Evolutionary conservation across 306 rosid genomes (phyloP).

Genomic region (Gastrolobium bilobum): DNA sequence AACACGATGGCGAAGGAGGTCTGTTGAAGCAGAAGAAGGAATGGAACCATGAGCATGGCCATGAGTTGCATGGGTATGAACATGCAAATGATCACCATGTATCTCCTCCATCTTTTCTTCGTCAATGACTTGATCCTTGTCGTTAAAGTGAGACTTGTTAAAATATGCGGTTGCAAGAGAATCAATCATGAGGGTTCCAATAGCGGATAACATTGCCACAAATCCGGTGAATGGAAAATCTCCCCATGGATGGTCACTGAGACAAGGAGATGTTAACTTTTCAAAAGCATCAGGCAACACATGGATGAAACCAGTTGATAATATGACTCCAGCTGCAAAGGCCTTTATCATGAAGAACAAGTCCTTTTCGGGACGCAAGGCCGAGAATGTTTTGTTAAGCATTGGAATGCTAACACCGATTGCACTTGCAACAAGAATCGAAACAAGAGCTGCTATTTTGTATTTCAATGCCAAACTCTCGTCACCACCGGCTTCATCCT

Average conservation of each 20-base stretch:
- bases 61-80: slow-evolving; percentile 74
- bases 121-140: background rate
- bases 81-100: slow-evolving; percentile 59
- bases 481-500: background rate
- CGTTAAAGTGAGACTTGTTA: slow-evolving; percentile 27
- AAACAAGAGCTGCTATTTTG: slow-evolving; percentile 37
- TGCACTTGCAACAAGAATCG: slow-evolving; percentile 53
- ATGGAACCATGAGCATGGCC: slow-evolving; percentile 75
- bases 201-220: slow-evolving; percentile 59
- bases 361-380: slow-evolving; percentile 50
- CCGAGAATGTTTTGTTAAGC: slow-evolving; percentile 47
- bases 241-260: slow-evolving; percentile 49
- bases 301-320: slow-evolving; percentile 58
- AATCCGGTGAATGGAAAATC: slow-evolving; percentile 59
- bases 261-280: slow-evolving; percentile 54
- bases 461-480: slow-evolving; percentile 11
- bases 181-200: slow-evolving; percentile 61
- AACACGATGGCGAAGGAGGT: slow-evolving; percentile 64
- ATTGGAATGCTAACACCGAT: slow-evolving; percentile 56
- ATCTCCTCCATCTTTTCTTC: slow-evolving; percentile 29
- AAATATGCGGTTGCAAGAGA: slow-evolving; percentile 55
- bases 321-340: slow-evolving; percentile 61
- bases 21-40: background rate
- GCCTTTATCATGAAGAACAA: slow-evolving; percentile 61
- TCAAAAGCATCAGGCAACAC: slow-evolving; percentile 61